Evolutionary conservation across 139 green algal genomes (phyloP), one percentile per base, ranked within the genome.

Genomic region (Chlamydomonas asymmetrica): DNA sequence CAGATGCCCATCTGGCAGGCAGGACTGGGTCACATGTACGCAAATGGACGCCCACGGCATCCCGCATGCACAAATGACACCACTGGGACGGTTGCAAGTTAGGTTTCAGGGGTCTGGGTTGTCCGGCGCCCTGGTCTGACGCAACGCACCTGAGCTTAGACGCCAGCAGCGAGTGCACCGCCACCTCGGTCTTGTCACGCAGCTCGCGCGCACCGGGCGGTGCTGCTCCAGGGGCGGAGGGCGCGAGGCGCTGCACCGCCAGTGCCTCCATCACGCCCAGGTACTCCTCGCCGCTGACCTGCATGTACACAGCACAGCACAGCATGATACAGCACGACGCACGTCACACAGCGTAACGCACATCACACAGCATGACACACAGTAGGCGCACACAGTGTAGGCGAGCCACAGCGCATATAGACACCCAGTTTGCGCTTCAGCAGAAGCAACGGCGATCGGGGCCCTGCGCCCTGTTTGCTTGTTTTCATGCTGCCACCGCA

Each of bases 131-230:
- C 45, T 52, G 45, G 13, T 52, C 13, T 16, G 13, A 52, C 45
- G 45, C 45, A 7, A 29, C 64, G 29, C 22, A 66, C 69, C 69
- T 38, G 1, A 75, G 65, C 38, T 75, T 75, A n/a, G 38, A 59
- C 9, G 67, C 70, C 22, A 76, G 31, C 29, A 76, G 31, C 18
- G 40, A 29, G 59, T 76, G 67, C 18, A 76, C 31, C 2, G 40
- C 57, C 25, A 76, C 50, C 70, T 76, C 70, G 37, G 20, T 6
- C 70, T 68, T 59, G 70, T 76, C 70, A 5, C 70, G 70, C 9
- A 76, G 9, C 22, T n/a, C n/a, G n/a, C n/a, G n/a, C n/a, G n/a
- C 25, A 31, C 1, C 29, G 40, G 2, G 29, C 5, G 39, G 29
- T 5, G 39, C 50, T 57, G 40, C 57, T 40, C 5, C 40, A 1